Evolutionary conservation across 176 grass and related monocot species (phyloP).

Genomic region (barley (Hordeum vulgare)): DNA sequence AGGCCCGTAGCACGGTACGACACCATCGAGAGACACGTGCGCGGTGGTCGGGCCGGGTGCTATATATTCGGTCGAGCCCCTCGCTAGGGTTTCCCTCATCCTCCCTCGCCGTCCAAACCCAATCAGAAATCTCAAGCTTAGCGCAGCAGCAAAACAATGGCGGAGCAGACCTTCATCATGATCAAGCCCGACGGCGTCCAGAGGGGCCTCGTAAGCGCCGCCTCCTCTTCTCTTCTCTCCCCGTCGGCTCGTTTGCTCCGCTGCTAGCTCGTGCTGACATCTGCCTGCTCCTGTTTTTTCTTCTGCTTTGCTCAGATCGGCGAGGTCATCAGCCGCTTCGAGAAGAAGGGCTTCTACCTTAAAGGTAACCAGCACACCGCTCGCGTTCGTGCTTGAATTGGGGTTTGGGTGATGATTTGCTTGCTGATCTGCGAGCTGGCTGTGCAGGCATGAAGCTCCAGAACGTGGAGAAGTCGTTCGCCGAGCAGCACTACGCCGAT

Average conservation of each 20-base stretch:
- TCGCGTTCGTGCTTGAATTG: not conserved
- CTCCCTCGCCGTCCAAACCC: conserved; percentile 24
- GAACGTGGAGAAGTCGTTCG: conserved; percentile 83
- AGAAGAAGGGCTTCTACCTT: conserved; percentile 99
- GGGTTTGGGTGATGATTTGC: not conserved
- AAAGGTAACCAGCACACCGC: conserved; percentile 33
- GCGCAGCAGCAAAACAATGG: conserved; percentile 13
- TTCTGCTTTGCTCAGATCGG: conserved; percentile 45
- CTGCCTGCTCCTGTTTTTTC: not conserved
- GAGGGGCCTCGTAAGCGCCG: conserved; percentile 47
- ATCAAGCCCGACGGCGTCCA: conserved; percentile 84
- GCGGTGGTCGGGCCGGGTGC: not conserved
- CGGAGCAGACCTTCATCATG: conserved; percentile 73
- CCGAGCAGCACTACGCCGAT: conserved; percentile 97
- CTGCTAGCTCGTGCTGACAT: not conserved
- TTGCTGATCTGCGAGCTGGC: not conserved
- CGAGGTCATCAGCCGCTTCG: conserved; percentile 86
- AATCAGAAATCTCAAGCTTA: not conserved
- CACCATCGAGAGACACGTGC: not conserved
- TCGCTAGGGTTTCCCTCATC: conserved; percentile 24
- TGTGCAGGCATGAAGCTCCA: conserved; percentile 68
- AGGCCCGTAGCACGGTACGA: not conserved
- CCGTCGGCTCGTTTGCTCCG: not conserved
- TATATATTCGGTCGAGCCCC: conserved; percentile 21
- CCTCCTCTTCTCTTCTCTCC: not conserved